Evolutionary conservation across 1,139 yeast genomes (phyloP).

Genomic region (Yamadazyma buinensis): DNA sequence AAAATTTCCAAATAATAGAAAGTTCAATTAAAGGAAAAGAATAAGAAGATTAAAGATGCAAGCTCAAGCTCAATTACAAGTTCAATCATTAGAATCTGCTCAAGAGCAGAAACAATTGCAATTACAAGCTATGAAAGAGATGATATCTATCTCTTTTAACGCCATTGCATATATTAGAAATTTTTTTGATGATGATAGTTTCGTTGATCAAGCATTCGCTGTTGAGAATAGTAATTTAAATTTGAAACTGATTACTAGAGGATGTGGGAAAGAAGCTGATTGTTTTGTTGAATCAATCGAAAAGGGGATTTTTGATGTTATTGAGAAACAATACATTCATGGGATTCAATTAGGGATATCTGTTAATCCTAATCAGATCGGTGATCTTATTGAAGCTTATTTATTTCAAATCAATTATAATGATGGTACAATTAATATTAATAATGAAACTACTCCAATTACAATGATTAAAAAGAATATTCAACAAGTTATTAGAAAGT

Average conservation of each 20-base stretch:
- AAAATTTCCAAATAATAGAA: no score
- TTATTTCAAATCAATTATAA: conserved; percentile 43
- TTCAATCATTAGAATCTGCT: background rate
- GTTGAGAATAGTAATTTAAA: background rate
- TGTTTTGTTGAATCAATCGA: conserved; percentile 36
- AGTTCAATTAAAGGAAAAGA: no score
- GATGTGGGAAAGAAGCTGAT: background rate
- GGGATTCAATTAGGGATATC: conserved; percentile 45
- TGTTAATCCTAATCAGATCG: conserved; percentile 33
- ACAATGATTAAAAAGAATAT: conserved; percentile 18
- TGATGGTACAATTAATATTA: background rate
- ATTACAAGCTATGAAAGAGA: conserved; percentile 1
- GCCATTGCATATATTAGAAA: conserved; percentile 9
- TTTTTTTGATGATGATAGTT: conserved; percentile 3
- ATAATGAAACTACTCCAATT: background rate
- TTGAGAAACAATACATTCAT: conserved; percentile 35
- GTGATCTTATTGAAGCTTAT: conserved; percentile 44
- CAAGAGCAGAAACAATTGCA: background rate
- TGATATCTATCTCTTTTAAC: conserved; percentile 2
- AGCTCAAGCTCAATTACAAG: no score
- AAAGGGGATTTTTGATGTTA: conserved; percentile 42
- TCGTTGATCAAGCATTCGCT: background rate
- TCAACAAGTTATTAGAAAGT: conserved; percentile 41
- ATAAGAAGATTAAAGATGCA: no score
- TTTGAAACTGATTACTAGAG: conserved; percentile 1